Evolutionary conservation across 768 basidiomycete species (phyloP).

Genomic region (Tephrocybe rancida): DNA sequence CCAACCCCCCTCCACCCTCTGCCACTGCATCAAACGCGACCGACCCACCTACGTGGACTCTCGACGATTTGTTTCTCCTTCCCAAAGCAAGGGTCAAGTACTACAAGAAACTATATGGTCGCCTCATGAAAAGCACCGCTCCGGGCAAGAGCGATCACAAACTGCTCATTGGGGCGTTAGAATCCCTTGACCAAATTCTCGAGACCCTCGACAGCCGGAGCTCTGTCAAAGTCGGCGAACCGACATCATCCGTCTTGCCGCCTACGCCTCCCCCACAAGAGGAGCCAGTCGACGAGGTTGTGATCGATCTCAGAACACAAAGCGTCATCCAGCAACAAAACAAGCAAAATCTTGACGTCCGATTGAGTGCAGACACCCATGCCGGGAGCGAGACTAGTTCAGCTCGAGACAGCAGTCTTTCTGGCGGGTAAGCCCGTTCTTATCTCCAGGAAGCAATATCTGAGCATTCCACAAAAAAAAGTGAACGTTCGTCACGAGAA

Average conservation of each 20-base stretch:
- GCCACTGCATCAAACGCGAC: conserved; percentile 32
- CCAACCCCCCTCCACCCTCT: conserved; percentile 59
- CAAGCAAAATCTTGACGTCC: conserved; percentile 18
- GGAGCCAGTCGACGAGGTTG: conserved; percentile 58
- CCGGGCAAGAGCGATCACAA: conserved; percentile 87
- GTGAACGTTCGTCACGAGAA: conserved; percentile 63
- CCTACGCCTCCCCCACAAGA: conserved; percentile 29
- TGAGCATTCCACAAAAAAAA: conserved; percentile 31
- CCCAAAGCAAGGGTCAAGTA: conserved; percentile 86
- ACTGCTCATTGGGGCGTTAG: conserved; percentile 77
- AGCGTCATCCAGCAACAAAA: conserved; percentile 28
- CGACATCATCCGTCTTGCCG: conserved; percentile 6
- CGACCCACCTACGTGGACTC: conserved; percentile 65
- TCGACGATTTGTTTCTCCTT: conserved; percentile 86
- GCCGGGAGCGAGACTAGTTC: conserved; percentile 53
- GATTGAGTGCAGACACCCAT: conserved; percentile 28
- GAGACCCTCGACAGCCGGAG: conserved; percentile 63
- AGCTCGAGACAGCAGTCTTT: conserved; percentile 50
- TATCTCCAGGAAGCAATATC: neutral
- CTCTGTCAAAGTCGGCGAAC: conserved; percentile 50
- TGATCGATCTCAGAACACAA: conserved; percentile 54
- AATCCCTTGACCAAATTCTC: conserved; percentile 77
- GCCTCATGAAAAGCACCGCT: conserved; percentile 82
- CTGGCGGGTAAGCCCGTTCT: conserved; percentile 51
- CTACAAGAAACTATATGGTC: conserved; percentile 88